Evolutionary conservation across 768 basidiomycete species (phyloP), one percentile per base, ranked within the genome.

Genomic region (Lenzites betulinus): DNA sequence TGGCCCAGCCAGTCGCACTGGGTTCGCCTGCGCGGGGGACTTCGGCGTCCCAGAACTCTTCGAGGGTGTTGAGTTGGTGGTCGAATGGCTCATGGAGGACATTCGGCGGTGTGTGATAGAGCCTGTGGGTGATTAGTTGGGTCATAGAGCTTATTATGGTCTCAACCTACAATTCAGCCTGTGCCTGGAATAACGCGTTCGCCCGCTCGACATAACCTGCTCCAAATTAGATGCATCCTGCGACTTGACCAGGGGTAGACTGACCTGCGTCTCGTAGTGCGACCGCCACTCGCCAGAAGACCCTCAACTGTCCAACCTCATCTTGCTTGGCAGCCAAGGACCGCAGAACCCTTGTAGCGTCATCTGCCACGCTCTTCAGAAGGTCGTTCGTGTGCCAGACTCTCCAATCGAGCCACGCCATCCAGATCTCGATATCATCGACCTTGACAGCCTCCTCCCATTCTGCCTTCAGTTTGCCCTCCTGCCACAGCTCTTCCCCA

Each of bases 11-110:
- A 57, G 72, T 76, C 9, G 91, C 83, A 54, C 77, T 75, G 0
- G 72, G 69, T 68, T 94, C 92, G 28, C 91, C 90, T 9, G 86
- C 70, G n/a, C 92, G 86, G n/a, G 86, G 85, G 11, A 74, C 76
- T 72, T 93, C 92, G 4, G 88, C 84, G 51, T 94, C 92, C 92
- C 92, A 94, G 69, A 90, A 94, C 52, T 85, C 83, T 74, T 92
- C 91, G 4, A 94, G 77, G 16, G 79, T 75, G 55, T 83, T 78
- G 3, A 93, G 74, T 52, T 81, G 82, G 4, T 64, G 68, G 22
- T 80, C 74, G 35, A 86, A 75, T 26, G 87, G 73, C 48, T 75
- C 63, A 44, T 70, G 71, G 39, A 67, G 66, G 1, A 89, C 67
- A n/a, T 69, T 67, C 25, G 76, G 71, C 0, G 90, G 90, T 23